These are phyloP conservation scores for Bombardia bombarda DNA, from an alignment of 495 filamentous ascomycete genomes.

Conservation along the genomic window DNA sequence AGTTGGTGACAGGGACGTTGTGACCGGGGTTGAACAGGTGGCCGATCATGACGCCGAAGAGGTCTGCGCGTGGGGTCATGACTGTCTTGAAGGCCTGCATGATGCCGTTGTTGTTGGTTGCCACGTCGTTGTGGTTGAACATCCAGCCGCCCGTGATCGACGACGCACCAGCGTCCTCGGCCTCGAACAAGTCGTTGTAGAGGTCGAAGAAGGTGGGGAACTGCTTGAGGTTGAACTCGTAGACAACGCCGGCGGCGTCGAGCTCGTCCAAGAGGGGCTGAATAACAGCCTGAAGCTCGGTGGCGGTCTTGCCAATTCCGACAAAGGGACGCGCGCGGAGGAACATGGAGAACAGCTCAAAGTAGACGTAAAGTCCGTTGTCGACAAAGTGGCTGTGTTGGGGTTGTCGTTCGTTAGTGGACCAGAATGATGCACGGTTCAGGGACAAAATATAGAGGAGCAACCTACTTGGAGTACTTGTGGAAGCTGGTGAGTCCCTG, in stretches of 20 bases:
- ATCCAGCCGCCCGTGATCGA: slow-evolving; percentile 32
- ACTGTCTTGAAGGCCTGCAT: slow-evolving; percentile 26
- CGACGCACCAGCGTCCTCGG: slow-evolving; percentile 15
- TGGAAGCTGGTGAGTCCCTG: slow-evolving; percentile 35
- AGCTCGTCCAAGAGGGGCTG: slow-evolving; percentile 32
- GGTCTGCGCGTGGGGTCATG: slow-evolving; percentile 10
- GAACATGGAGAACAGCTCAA: slow-evolving; percentile 18
- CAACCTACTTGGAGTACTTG: slow-evolving; percentile 32
- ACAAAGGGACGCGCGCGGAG: slow-evolving; percentile 27
- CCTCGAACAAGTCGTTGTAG: slow-evolving; percentile 32
- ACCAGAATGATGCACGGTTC: too few species aligned
- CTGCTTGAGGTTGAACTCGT: slow-evolving; percentile 18
- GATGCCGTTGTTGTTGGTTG: slow-evolving; percentile 24
- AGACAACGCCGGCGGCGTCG: slow-evolving; percentile 12
- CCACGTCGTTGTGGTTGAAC: slow-evolving; percentile 29
- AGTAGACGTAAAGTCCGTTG: slow-evolving; percentile 37
- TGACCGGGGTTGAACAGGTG: slow-evolving; percentile 37
- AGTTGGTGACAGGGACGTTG: slow-evolving; percentile 19
- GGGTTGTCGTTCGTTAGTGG: too few species aligned
- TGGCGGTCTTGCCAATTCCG: slow-evolving; percentile 21
- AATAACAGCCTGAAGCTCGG: slow-evolving; percentile 21
- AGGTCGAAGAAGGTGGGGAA: slow-evolving; percentile 31
- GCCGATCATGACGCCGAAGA: slow-evolving; percentile 20
- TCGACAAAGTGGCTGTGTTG: slow-evolving; percentile 34
- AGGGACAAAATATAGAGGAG: too few species aligned